Base-by-base conservation (phyloP, 768 basidiomycete genomes). In the Wakefieldia striispora region DNA sequence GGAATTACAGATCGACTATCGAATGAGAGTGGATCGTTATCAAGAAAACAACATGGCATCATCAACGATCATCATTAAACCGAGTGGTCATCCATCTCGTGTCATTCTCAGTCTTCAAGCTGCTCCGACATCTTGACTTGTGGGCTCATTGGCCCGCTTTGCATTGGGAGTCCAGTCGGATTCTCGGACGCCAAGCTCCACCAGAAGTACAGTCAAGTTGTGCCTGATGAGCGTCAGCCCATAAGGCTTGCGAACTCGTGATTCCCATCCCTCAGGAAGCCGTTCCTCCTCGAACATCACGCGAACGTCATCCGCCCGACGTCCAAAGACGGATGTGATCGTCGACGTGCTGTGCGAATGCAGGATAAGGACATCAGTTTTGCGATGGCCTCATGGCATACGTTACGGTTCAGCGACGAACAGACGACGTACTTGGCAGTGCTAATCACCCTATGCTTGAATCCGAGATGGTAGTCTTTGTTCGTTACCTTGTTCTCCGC, bases 181-280 rank as follows among this genome's bases (percentile, higher is more conserved):
- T 37, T 61, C 59, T 37, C 50, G 44, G 16, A 61, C n/a, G 1
- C 60, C 40, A 27, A 45, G 41, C 39, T 62, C 52, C 7, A 61
- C 17, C 3, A 41, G 17, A 13, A 59, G 6, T 6, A 23, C 16
- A 12, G 45, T 37, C n/a, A 31, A 16, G 59, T 89, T 86, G 70
- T 87, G 80, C 9, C 63, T 61, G 12, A 68, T 40, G 7, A 90
- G 66, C 0, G 87, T 88, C 29, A 89, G 64, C 0, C 88, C 88
- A 47, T 74, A 69, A 0, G 69, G 77, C 31, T 74, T 67, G n/a
- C 76, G 72, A 26, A 81, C 64, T 13, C 76, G 69, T 0, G 87
- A 75, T 60, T 89, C 86, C 85, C 86, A 91, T 20, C 81, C 81
- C 0, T 84, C 74, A 1, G 84, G 82, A 27, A 91, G 60, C 14